Conservation (phyloP, 495 filamentous ascomycete genomes). For the Neurospora intermedia region DNA sequence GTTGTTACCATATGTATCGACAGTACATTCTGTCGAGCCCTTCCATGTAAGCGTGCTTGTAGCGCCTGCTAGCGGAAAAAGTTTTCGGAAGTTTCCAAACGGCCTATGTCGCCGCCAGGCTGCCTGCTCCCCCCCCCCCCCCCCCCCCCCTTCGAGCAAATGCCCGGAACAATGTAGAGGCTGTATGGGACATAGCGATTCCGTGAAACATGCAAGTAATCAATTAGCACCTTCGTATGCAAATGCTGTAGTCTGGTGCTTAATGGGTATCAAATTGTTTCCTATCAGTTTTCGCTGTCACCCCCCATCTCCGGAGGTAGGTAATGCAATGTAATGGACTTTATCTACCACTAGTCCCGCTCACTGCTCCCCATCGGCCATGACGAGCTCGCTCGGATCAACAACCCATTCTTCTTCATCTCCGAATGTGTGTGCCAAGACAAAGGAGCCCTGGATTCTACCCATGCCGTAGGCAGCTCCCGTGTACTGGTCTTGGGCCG, state of each 20-base stretch:
- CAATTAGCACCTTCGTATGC: neutral
- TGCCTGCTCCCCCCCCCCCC: neutral
- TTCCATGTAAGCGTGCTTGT: neutral
- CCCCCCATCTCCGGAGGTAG: neutral
- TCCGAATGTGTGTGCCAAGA: constrained; percentile 43
- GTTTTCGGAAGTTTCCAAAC: neutral
- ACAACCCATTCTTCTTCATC: constrained; percentile 35
- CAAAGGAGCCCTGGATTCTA: constrained; percentile 46
- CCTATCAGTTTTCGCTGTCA: neutral
- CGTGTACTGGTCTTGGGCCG: constrained; percentile 15
- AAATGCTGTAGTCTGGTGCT: neutral
- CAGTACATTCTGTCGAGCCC: neutral
- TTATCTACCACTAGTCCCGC: neutral
- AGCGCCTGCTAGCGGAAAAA: neutral
- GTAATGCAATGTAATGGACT: neutral
- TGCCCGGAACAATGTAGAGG: neutral
- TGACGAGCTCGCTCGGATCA: constrained; percentile 14
- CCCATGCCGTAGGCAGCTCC: constrained; percentile 46
- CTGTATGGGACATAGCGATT: neutral
- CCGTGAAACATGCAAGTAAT: neutral
- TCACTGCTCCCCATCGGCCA: constrained; percentile 7
- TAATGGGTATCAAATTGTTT: neutral
- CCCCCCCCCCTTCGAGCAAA: neutral
- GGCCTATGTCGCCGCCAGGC: neutral
- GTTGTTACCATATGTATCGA: neutral